A percentile compares a stretch with the other conserved stretches of the same genome.
Conservation (phyloP, 345 rosid species). For the Geranium rotundifolium region DNA sequence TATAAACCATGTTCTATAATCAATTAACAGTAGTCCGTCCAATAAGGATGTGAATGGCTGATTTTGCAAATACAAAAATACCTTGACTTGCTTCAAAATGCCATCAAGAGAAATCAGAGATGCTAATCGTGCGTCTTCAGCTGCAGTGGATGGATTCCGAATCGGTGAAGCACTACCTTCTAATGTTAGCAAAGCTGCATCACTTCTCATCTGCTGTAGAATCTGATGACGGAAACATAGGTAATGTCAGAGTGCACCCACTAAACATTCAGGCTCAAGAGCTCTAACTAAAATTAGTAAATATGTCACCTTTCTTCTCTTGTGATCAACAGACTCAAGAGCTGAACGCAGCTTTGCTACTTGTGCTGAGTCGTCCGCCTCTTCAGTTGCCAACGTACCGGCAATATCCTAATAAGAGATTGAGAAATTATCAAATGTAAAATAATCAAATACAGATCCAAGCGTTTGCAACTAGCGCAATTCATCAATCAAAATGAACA, state of each 20-base stretch:
- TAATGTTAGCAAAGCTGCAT: slow-evolving; percentile 59
- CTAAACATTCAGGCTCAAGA: neutral
- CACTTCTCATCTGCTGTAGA: slow-evolving; percentile 89
- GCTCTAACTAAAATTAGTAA: neutral
- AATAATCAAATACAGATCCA: neutral
- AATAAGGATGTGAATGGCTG: neutral
- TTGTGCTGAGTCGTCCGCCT: slow-evolving; percentile 80
- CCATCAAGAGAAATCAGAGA: slow-evolving; percentile 90
- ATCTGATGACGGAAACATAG: slow-evolving; percentile 29
- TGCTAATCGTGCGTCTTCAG: slow-evolving; percentile 97
- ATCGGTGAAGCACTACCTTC: slow-evolving; percentile 60
- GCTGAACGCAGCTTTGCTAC: slow-evolving; percentile 92
- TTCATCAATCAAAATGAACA: neutral
- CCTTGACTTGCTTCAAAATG: slow-evolving; percentile 96
- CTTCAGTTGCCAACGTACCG: slow-evolving; percentile 86
- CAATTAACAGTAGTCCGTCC: neutral
- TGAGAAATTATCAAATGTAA: neutral
- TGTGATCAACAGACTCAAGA: slow-evolving; percentile 96
- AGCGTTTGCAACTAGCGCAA: neutral
- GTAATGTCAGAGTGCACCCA: neutral
- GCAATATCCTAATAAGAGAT: slow-evolving; percentile 64
- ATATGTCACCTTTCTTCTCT: slow-evolving; percentile 66
- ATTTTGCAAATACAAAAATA: slow-evolving; percentile 13
- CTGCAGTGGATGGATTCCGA: slow-evolving; percentile 77
- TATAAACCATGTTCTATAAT: neutral